Evolutionary conservation across 805 yeast genomes (phyloP), one percentile per base, ranked within the genome.

Genomic region (Candida takata): DNA sequence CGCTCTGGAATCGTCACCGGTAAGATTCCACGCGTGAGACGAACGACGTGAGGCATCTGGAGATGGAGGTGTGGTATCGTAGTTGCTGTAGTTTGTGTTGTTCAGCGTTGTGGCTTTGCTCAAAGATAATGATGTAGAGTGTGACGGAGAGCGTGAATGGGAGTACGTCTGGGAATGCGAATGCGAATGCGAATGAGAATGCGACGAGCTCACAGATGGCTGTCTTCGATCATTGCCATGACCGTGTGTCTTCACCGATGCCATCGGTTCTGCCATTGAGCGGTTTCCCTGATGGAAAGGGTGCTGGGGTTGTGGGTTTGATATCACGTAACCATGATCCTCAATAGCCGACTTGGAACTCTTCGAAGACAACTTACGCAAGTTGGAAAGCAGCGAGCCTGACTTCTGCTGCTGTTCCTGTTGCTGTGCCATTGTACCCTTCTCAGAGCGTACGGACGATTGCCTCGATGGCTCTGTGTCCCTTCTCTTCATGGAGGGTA

Each of bases 21-120:
- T 41, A 17, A 35, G 11, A 9, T 44, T 43, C 48, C 52, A 52
- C 18, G n/a, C n/a, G n/a, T 41, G 46, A 2, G 58, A 53, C 2
- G 55, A 47, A 14, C 53, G 49, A n/a, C 55, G 45, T 5, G 57
- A 54, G 29, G 48, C 50, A 1, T 41, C 42, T 14, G 56, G 52
- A 0, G 57, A 47, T 8, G 53, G 37, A 10, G 55, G 51, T 4
- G 36, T 27, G 3, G 50, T 31, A 14, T 51, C 56, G 29, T 49
- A 46, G 18, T 21, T 31, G 8, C 45, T 29, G 29, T 29, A 29
- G 28, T 44, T 48, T 6, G 51, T 43, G n/a, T 46, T 46, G 33
- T 52, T 49, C 27, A 51, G 21, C 1, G 53, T 45, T 8, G 54
- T 46, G 9, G 54, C 40, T 30, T 52, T 55, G 24, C 45, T 55